Percentiles rank a stretch among this genome's conserved stretches.
Conservation (phyloP, 1,139 yeast genomes). For the Blastobotrys arbuscula region DNA sequence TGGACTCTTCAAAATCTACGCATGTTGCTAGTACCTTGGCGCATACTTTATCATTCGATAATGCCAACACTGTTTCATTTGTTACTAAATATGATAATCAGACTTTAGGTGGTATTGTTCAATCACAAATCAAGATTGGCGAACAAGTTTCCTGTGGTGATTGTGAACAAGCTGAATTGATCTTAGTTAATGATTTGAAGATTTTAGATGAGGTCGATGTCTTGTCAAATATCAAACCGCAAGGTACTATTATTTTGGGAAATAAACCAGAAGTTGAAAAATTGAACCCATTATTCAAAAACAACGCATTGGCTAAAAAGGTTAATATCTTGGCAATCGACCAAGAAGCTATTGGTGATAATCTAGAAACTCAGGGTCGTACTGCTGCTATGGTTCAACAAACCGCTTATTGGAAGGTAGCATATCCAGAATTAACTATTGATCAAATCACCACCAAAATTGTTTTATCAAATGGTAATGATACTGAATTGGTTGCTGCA, state of each 20-base stretch:
- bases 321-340: constrained; percentile 41
- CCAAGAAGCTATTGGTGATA: constrained; percentile 27
- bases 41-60: constrained; percentile 65
- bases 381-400: constrained; percentile 71
- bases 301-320: constrained; percentile 49
- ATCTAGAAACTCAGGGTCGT: constrained; percentile 65
- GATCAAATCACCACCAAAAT: constrained; percentile 73
- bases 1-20: constrained; percentile 29
- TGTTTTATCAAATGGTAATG: constrained; percentile 75
- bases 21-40: constrained; percentile 63
- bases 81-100: constrained; percentile 68
- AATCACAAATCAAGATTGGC: constrained; percentile 58
- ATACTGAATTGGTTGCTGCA: constrained; percentile 76
- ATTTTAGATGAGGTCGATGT: constrained; percentile 56
- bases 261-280: constrained; percentile 40
- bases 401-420: constrained; percentile 71
- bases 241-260: constrained; percentile 52
- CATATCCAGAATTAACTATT: constrained; percentile 53
- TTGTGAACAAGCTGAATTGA: constrained; percentile 54
- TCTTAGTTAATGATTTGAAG: constrained; percentile 54
- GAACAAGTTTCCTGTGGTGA: constrained; percentile 19
- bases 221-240: constrained; percentile 51
- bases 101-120: constrained; percentile 69
- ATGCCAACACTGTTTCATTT: constrained; percentile 47
- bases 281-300: constrained; percentile 49